Evolutionary conservation across 164 flowering plant species (phyloP).

Genomic region (Protea cynaroides): DNA sequence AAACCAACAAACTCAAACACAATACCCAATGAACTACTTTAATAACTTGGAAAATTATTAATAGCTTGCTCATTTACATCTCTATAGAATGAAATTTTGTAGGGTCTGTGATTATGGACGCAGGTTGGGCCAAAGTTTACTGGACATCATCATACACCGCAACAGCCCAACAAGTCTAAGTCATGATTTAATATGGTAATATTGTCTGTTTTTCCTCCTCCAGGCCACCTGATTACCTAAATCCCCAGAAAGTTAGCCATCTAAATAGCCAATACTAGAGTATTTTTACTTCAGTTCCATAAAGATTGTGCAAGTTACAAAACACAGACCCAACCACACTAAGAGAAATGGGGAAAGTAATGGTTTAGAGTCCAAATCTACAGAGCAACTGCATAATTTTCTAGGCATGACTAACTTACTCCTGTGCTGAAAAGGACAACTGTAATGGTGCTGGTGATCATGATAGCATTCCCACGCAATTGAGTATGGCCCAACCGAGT

Average conservation of each 20-base stretch:
- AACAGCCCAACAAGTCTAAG: neutral
- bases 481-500: conserved; percentile 65
- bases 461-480: conserved; percentile 61
- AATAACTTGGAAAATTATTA: too few relatives aligned
- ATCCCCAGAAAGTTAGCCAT: neutral
- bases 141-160: neutral
- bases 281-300: neutral
- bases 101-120: neutral
- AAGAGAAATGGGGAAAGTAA: neutral
- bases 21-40: too few relatives aligned
- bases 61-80: too few relatives aligned
- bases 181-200: neutral
- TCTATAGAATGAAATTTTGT: neutral
- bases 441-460: conserved; percentile 94
- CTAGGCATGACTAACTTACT: conserved; percentile 42
- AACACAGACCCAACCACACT: neutral
- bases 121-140: neutral
- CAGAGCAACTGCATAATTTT: neutral
- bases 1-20: too few relatives aligned
- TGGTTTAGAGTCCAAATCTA: neutral
- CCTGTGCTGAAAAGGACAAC: conserved; percentile 93
- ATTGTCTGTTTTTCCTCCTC: neutral
- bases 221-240: neutral
- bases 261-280: neutral
- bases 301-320: neutral